Evolutionary conservation across 768 basidiomycete genomes (phyloP), one percentile per base, ranked within the genome.

Genomic region (Psilocybe tampanensis): DNA sequence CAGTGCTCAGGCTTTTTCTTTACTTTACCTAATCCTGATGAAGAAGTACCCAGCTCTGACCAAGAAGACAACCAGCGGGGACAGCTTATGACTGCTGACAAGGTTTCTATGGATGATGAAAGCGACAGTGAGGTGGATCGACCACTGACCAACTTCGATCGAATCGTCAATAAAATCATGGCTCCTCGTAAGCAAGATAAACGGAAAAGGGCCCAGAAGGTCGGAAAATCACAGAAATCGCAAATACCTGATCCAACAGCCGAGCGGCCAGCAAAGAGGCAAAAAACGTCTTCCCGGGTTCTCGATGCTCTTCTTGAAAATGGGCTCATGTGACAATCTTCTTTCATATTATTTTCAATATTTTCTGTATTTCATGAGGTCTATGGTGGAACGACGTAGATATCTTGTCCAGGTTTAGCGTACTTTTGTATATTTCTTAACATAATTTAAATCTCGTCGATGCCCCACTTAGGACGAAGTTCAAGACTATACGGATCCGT

Each of bases 401-500:
- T 51, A 48, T 18, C 26, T 18, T 33, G 24, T 29, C 9, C 4
- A 9, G 4, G 4, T 29, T 29, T 29, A 29, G 29, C 9, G 29
- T 29, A 29, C 29, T 29, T 29, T 29, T 29, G 29, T 29, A 29
- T 29, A 29, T 47, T 12, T n/a, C 17, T 11, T 33, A 13, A 32
- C 4, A 17, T 32, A 17, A 17, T 32, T 24, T 48, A 60, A 48
- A 66, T 44, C 8, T 89, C 84, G 63, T 92, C 89, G 17, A 96
- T 82, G 50, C 80, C 84, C 95, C 95, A 98, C 67, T 87, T 89
- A 15, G 90, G 74, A 29, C 79, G 74, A 7, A 88, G 72, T 19
- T 80, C 80, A 13, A 90, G 76, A 21, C 79, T 75, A 60, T 88
- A 92, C 8, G 80, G 75, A 63, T 89, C 89, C 43, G 79, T 72